phyloP scores from a whole-genome alignment of 306 rosid species.

The Fagus crenata region DNA sequence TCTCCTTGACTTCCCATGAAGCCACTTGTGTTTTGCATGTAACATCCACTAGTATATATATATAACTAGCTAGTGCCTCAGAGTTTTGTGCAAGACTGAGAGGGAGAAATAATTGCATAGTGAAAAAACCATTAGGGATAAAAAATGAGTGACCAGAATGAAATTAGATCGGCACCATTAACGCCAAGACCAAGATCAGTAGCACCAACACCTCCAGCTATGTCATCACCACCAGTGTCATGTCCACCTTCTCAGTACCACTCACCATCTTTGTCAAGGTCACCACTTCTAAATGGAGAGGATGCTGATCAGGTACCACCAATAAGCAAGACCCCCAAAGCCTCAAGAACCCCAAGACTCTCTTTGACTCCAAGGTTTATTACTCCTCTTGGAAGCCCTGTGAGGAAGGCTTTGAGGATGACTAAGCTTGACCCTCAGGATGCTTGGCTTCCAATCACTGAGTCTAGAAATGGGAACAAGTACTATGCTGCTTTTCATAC shows the following conservation, averaged over 20 bases:
- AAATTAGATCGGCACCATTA: conserved; percentile 65
- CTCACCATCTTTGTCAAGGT: conserved; percentile 52
- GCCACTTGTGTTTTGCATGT: neutral
- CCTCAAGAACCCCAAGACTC: conserved; percentile 45
- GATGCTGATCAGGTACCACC: conserved; percentile 26
- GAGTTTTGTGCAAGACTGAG: conserved; percentile 11
- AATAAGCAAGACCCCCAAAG: conserved; percentile 49
- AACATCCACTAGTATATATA: conserved; percentile 12
- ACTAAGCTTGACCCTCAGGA: conserved; percentile 61
- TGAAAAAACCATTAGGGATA: neutral
- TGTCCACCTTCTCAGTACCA: conserved; percentile 72
- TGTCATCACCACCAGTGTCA: conserved; percentile 42
- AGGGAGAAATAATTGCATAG: conserved; percentile 1
- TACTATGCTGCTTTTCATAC: conserved; percentile 60
- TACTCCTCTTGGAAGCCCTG: conserved; percentile 50
- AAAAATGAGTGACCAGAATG: conserved; percentile 49
- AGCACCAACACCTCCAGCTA: conserved; percentile 29
- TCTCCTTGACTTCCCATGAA: no score
- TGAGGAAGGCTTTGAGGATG: conserved; percentile 44
- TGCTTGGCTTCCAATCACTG: conserved; percentile 70
- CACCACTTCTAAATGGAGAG: conserved; percentile 45
- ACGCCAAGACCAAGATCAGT: conserved; percentile 50
- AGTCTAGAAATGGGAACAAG: conserved; percentile 62
- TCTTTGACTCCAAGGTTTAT: conserved; percentile 47
- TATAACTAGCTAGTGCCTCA: neutral